Conservation (phyloP, 345 rosid species). For the Lenwebbia sp. region DNA sequence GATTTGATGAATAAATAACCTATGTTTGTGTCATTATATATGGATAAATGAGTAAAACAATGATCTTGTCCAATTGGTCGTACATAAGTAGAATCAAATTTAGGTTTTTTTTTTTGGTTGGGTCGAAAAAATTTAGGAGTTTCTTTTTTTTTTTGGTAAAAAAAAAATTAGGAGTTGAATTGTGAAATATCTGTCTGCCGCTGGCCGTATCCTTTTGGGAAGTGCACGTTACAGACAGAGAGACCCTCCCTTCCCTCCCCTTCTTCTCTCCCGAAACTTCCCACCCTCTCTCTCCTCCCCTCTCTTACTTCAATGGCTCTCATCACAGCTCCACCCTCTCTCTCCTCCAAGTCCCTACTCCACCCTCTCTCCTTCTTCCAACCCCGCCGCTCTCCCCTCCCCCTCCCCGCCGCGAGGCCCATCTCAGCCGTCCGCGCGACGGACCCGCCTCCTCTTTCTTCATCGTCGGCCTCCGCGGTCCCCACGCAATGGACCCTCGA, state of each 20-base stretch:
- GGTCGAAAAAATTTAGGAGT: too few relatives aligned
- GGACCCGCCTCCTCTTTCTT: background rate
- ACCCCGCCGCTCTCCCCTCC: background rate
- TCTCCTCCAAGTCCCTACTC: background rate
- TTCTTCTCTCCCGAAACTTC: background rate
- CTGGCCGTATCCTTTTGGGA: accelerated
- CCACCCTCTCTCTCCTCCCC: background rate
- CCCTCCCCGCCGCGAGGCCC: background rate
- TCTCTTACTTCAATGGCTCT: background rate
- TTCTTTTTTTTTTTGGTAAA: too few relatives aligned
- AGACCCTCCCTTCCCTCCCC: background rate
- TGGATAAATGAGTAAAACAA: background rate
- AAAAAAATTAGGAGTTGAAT: too few relatives aligned
- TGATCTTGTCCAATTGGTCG: background rate
- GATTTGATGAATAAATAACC: background rate
- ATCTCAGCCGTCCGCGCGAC: slow-evolving; percentile 14
- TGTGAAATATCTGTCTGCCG: background rate
- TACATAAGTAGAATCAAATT: background rate
- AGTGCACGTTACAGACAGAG: background rate
- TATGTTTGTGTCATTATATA: background rate
- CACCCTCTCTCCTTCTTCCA: background rate
- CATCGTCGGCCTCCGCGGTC: background rate
- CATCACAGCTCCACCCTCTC: background rate
- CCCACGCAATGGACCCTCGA: slow-evolving; percentile 29
- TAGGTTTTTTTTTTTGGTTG: too few relatives aligned